Base-by-base conservation (phyloP, 352 stramenopile species). In the Pythium aristosporum region DNA sequence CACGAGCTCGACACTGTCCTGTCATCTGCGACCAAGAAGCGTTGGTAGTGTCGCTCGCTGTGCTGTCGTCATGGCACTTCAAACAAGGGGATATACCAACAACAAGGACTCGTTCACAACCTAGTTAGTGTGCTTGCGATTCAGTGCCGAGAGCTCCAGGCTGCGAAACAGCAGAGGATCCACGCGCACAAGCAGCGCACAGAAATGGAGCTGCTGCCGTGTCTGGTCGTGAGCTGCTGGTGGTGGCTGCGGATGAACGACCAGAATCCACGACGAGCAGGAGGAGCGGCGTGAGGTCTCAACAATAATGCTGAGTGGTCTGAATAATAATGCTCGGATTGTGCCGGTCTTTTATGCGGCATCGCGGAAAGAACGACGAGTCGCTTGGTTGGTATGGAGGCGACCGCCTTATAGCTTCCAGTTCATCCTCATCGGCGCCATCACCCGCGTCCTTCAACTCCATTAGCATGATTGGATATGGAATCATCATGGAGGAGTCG, bases 161-260 rank as follows among this genome's bases (percentile, higher is more conserved):
- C 65, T 50, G 2, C 30, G 41, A 51, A 80, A 46, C 20, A 72
- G 46, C 2, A 66, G 57, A 3, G 66, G 69, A 48, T 79, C 71
- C n/a, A 71, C 9, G 43, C 74, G 63, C 16, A 73, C 70, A 57
- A 82, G 77, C 36, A 67, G 71, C 46, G 55, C 47, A 9, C 61
- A 47, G 32, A 65, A 74, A 48, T 82, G 75, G 18, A 56, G 42
- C 36, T 63, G 51, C 36, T 63, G 51, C 11, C 47, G 59, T 20
- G 46, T 39, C 23, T 15, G 15, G 30, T 9, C 34, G 36, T 42
- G 36, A 11, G 30, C 28, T 12, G 10, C 20, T 36, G 25, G 47
- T 36, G 16, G 47, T 20, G 1, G 47, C 25, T 28, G 25, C 25
- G n/a, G 10, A 25, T 25, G 8, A 10, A 23, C 42, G 18, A 49